Percentiles rank a stretch among this genome's conserved stretches.
These are phyloP conservation scores for Talaromyces atroroseus DNA, from an alignment of 2,329 filamentous ascomycete genomes.

Conservation along the genomic window DNA sequence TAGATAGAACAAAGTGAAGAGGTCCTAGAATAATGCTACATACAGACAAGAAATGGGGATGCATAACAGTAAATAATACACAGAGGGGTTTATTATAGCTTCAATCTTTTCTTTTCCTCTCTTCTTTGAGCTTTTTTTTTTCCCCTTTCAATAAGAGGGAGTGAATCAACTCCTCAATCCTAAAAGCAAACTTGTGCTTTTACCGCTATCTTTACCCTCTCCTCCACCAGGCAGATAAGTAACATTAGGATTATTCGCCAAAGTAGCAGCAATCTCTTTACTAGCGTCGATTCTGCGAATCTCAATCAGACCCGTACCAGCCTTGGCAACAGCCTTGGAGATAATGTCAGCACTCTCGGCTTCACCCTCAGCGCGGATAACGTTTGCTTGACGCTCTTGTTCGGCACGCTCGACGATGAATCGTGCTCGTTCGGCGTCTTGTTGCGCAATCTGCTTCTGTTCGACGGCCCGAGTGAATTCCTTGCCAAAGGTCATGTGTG, in stretches of 20 bases:
- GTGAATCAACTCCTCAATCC: conserved; percentile 53
- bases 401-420: conserved; percentile 99
- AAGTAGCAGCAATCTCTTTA: conserved; percentile 86
- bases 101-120: conserved; percentile 10
- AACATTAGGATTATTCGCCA: conserved; percentile 88
- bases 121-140: neutral
- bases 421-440: conserved; percentile 92
- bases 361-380: conserved; percentile 96
- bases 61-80: conserved; percentile 12
- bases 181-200: conserved; percentile 62
- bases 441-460: conserved; percentile 99
- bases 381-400: conserved; percentile 97
- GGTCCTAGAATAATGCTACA: conserved; percentile 17
- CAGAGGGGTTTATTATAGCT: conserved; percentile 19
- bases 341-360: conserved; percentile 96
- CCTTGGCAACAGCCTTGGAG: conserved; percentile 85
- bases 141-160: neutral
- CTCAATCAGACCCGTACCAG: conserved; percentile 87
- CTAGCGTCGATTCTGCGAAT: conserved; percentile 97
- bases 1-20: conserved; percentile 13
- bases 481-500: conserved; percentile 99
- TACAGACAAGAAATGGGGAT: conserved; percentile 9
- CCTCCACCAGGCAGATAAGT: conserved; percentile 80
- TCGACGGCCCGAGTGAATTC: conserved; percentile 98
- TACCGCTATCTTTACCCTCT: conserved; percentile 46